Conservation (phyloP, 2,329 filamentous ascomycete species). For the Helminthosporium solani region DNA sequence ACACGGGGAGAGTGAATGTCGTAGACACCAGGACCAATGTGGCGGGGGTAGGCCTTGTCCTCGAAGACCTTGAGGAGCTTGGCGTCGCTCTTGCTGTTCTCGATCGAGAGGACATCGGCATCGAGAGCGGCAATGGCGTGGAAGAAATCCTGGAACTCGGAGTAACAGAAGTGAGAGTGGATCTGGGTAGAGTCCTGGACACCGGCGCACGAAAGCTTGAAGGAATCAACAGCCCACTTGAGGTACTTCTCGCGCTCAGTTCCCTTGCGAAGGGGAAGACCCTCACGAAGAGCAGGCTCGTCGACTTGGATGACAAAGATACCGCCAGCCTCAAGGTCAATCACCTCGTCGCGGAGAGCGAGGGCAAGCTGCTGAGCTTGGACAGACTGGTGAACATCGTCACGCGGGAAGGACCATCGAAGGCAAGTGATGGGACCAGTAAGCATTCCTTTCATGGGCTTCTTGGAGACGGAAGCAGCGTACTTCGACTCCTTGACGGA, state of each 20-base stretch:
- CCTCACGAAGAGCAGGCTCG: slow-evolving; percentile 98
- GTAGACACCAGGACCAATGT: slow-evolving; percentile 99
- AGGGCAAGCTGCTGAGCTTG: slow-evolving; percentile 98
- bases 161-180: slow-evolving; percentile 99
- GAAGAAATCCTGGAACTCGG: slow-evolving; percentile 99
- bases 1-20: slow-evolving; percentile 99
- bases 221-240: slow-evolving; percentile 94
- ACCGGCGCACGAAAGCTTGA: slow-evolving; percentile 92
- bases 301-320: slow-evolving; percentile 99
- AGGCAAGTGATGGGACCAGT: slow-evolving; percentile 98
- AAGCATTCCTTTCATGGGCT: slow-evolving; percentile 99
- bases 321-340: slow-evolving; percentile 96
- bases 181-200: slow-evolving; percentile 97
- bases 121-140: slow-evolving; percentile 98
- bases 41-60: slow-evolving; percentile 92
- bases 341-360: slow-evolving; percentile 95
- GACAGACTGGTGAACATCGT: slow-evolving; percentile 98
- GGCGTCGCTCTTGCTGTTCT: slow-evolving; percentile 99
- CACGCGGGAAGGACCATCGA: slow-evolving; percentile 99
- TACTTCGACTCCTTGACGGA: slow-evolving; percentile 99
- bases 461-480: slow-evolving; percentile 91
- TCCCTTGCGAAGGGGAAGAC: slow-evolving; percentile 92
- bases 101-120: slow-evolving; percentile 96
- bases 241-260: slow-evolving; percentile 97
- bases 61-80: slow-evolving; percentile 99